Percentiles rank a stretch among this genome's conserved stretches.
phyloP scores from a whole-genome alignment of 768 basidiomycete genomes.

The Leucosporidium scottii region DNA sequence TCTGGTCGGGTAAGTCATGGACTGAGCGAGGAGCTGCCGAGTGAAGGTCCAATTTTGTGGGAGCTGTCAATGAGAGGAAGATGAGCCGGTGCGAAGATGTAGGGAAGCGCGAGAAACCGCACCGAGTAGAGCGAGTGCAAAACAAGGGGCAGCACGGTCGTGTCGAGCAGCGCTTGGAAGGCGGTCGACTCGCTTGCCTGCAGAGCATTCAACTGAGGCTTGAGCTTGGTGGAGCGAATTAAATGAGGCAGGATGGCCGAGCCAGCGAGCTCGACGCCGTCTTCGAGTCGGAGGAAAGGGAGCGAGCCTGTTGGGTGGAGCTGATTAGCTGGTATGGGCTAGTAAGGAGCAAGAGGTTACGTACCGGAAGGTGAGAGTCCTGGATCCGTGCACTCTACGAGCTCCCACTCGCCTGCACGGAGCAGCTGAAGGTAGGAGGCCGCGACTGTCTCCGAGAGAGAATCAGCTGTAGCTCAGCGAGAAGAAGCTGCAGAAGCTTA shows the following conservation, averaged over 20 bases:
- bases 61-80: not conserved
- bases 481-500: not conserved
- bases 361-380: conserved; percentile 7
- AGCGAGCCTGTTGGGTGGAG: conserved; percentile 8
- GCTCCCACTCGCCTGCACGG: conserved; percentile 18
- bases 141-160: conserved; percentile 26
- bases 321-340: not conserved
- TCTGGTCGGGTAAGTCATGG: conserved; percentile 19
- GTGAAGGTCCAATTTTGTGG: conserved; percentile 26
- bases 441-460: conserved; percentile 5
- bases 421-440: conserved; percentile 31
- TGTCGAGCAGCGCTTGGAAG: conserved; percentile 26
- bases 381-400: conserved; percentile 12
- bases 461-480: not conserved
- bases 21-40: conserved; percentile 21
- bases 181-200: not conserved
- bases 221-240: not conserved
- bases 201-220: not conserved
- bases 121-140: conserved; percentile 33
- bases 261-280: conserved; percentile 9
- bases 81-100: not conserved
- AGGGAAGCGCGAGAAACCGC: not conserved
- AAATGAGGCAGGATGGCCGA: conserved; percentile 21
- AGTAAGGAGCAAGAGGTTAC: not conserved
- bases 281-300: conserved; percentile 13